phyloP scores from a whole-genome alignment of 805 yeast genomes.

The Clavispora fructus region DNA sequence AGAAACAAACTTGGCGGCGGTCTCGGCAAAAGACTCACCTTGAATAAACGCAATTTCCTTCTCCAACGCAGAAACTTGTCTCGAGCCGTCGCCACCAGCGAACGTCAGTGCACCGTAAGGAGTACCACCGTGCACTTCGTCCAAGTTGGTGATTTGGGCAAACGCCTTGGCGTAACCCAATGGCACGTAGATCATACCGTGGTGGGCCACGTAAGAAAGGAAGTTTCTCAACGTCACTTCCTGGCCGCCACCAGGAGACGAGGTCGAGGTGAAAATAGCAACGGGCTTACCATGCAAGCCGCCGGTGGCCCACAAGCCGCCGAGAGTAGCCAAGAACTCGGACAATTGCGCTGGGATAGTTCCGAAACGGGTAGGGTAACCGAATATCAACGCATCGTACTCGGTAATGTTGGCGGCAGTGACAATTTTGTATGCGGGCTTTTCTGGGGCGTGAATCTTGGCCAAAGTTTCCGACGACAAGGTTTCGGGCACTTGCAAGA shows the following conservation, averaged over 20 bases:
- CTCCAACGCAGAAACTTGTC: conserved; percentile 61
- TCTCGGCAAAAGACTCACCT: conserved; percentile 53
- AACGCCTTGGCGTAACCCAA: conserved; percentile 63
- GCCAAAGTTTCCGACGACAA: conserved; percentile 56
- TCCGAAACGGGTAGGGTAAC: conserved; percentile 85
- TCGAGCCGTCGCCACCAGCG: conserved; percentile 75
- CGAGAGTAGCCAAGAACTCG: conserved; percentile 73
- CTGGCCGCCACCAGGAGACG: conserved; percentile 79
- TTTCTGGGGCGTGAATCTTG: conserved; percentile 61
- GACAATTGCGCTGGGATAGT: conserved; percentile 72
- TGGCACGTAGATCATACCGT: conserved; percentile 77
- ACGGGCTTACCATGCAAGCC: conserved; percentile 69
- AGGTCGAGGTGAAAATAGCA: conserved; percentile 68
- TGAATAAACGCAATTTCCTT: conserved; percentile 58
- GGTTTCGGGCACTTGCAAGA: conserved; percentile 81
- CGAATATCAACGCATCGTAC: conserved; percentile 80
- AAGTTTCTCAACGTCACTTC: conserved; percentile 65
- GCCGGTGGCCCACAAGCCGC: conserved; percentile 75
- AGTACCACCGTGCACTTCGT: conserved; percentile 73
- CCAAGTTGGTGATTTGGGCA: conserved; percentile 48
- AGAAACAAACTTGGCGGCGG: conserved; percentile 21
- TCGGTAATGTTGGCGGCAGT: conserved; percentile 50
- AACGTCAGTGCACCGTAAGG: conserved; percentile 85
- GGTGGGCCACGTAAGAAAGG: conserved; percentile 65
- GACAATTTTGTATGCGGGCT: conserved; percentile 59